These are phyloP conservation scores for Falciphora oryzae DNA, from an alignment of 2,329 filamentous ascomycete species.

Conservation along the genomic window DNA sequence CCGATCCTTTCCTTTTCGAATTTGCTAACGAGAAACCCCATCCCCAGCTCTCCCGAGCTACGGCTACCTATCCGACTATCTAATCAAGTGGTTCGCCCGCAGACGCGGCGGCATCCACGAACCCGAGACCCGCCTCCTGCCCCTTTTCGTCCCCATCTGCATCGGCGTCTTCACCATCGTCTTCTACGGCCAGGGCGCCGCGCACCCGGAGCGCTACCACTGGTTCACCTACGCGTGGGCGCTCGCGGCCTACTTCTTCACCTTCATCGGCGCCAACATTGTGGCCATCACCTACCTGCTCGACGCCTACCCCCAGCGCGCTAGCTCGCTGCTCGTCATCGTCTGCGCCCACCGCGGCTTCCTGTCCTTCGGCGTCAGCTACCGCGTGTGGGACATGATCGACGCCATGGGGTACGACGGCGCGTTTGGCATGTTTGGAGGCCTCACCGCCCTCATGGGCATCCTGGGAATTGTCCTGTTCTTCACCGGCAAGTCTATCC, in stretches of 20 bases:
- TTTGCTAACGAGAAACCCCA: too few species aligned
- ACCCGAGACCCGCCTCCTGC: constrained; percentile 32
- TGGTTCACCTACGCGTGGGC: constrained; percentile 28
- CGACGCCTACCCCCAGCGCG: constrained; percentile 36
- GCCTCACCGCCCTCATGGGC: constrained; percentile 24
- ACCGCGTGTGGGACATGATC: constrained; percentile 22
- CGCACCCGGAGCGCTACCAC: constrained; percentile 27
- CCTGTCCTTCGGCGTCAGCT: constrained; percentile 34
- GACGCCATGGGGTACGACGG: constrained; percentile 26
- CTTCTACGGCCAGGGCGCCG: constrained; percentile 31
- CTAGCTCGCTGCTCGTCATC: constrained; percentile 36
- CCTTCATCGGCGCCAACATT: constrained; percentile 36
- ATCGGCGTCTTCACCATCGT: constrained; percentile 31
- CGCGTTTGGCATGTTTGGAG: constrained; percentile 26
- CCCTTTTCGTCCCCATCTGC: constrained; percentile 29
- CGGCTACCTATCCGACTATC: constrained; percentile 31
- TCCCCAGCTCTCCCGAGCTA: constrained; percentile 32
- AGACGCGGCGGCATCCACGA: constrained; percentile 34
- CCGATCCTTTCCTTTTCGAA: too few species aligned
- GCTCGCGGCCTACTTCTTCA: constrained; percentile 27
- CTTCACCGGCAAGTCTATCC: constrained; percentile 28
- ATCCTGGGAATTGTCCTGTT: constrained; percentile 25
- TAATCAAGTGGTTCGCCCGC: constrained; percentile 29
- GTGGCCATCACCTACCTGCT: constrained; percentile 37
- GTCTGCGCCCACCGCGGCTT: constrained; percentile 40